Evolutionary conservation across 2,329 filamentous ascomycete species (phyloP).

Genomic region (Aspergillus sp.): DNA sequence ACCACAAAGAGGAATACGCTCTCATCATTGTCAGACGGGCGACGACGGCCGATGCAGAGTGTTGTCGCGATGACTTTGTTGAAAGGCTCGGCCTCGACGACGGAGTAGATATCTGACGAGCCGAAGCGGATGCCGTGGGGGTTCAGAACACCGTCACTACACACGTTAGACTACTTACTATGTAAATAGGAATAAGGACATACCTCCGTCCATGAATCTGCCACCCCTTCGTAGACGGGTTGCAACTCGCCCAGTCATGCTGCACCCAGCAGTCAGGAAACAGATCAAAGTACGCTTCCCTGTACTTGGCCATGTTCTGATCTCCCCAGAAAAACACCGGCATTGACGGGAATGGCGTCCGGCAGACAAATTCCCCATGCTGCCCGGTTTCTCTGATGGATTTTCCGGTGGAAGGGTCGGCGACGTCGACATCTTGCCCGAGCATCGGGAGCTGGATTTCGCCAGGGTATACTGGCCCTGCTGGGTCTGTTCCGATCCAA

Average conservation of each 20-base stretch:
- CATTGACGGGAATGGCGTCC: background rate
- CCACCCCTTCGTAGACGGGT: constrained; percentile 63
- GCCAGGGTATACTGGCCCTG: constrained; percentile 59
- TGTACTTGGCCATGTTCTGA: background rate
- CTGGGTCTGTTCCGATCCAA: too few relatives aligned
- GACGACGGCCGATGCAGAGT: constrained; percentile 74
- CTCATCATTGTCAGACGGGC: constrained; percentile 60
- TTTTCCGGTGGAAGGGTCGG: background rate
- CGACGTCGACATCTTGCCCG: constrained; percentile 54
- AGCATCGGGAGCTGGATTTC: constrained; percentile 56
- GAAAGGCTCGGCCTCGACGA: constrained; percentile 58
- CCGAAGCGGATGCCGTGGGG: constrained; percentile 78
- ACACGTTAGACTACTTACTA: background rate
- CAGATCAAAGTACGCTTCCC: background rate
- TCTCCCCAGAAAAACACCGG: background rate
- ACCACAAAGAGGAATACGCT: constrained; percentile 60
- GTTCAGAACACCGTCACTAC: constrained; percentile 71
- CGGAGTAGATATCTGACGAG: constrained; percentile 74
- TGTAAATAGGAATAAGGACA: too few relatives aligned
- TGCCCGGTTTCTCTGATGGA: background rate
- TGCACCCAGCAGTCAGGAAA: constrained; percentile 58
- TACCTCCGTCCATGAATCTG: constrained; percentile 35
- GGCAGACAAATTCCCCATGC: background rate
- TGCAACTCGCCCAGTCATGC: constrained; percentile 73
- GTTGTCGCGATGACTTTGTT: constrained; percentile 60